A percentile compares a stretch with the other conserved stretches of the same genome.
Conservation (phyloP, 768 basidiomycete species). For the Lentinula guzmanii region DNA sequence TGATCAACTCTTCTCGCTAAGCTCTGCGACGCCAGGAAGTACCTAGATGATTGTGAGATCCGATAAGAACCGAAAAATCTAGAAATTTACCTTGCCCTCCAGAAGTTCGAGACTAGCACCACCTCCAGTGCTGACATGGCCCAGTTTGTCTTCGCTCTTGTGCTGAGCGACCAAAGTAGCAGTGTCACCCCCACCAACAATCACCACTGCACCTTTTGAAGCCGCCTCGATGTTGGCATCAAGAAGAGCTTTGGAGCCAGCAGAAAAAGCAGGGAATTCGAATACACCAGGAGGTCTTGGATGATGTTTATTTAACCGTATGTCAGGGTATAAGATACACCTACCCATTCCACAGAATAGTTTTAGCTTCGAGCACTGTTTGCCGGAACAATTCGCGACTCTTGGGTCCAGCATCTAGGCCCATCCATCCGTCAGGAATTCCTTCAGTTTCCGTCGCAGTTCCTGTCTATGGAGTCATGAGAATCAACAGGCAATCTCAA, state of each 20-base stretch:
- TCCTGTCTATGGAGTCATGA: constrained; percentile 43
- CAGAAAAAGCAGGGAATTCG: constrained; percentile 89
- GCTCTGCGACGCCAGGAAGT: constrained; percentile 86
- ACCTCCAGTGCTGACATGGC: constrained; percentile 95
- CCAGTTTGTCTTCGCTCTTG: constrained; percentile 79
- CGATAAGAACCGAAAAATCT: neutral
- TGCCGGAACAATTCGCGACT: constrained; percentile 73
- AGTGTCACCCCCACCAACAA: constrained; percentile 93
- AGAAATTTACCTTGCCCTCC: constrained; percentile 80
- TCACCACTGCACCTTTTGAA: constrained; percentile 80
- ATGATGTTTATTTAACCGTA: neutral
- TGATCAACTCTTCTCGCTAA: constrained; percentile 67
- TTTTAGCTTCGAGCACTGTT: constrained; percentile 85
- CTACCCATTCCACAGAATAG: constrained; percentile 95
- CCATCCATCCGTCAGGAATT: constrained; percentile 92
- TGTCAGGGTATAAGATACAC: constrained; percentile 13
- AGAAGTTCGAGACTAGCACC: constrained; percentile 92
- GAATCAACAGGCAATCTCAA: neutral
- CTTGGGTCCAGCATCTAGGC: constrained; percentile 87
- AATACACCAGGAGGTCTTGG: constrained; percentile 93
- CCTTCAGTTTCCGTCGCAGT: constrained; percentile 76
- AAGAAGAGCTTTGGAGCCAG: constrained; percentile 78
- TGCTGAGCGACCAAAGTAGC: constrained; percentile 94
- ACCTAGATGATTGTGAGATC: constrained; percentile 36
- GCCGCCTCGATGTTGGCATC: constrained; percentile 86